phyloP scores from a whole-genome alignment of 192 early-diverging fungal genomes.

The Funneliformis mosseae region DNA sequence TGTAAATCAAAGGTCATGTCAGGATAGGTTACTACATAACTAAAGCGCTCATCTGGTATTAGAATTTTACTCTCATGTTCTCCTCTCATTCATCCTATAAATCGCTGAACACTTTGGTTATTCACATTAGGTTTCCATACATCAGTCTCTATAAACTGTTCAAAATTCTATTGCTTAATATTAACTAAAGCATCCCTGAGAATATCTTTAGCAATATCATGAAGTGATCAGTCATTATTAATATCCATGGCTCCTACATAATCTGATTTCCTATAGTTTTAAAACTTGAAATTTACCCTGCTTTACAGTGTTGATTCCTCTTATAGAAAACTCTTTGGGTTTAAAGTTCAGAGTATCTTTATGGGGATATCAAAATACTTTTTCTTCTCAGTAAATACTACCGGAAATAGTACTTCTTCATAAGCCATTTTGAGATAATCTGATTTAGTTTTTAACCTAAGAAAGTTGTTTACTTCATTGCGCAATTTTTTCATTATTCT shows the following conservation, averaged over 20 bases:
- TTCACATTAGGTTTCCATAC: neutral
- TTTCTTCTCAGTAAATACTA: conserved; percentile 8
- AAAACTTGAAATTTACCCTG: conserved; percentile 3
- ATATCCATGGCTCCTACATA: conserved; percentile 1
- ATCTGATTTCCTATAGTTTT: conserved; percentile 6
- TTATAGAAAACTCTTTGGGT: neutral
- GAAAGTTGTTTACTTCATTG: conserved; percentile 2
- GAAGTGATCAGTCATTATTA: no score
- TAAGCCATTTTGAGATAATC: no score
- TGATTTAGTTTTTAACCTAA: neutral
- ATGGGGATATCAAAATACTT: neutral
- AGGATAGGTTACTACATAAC: no score
- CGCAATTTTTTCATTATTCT: no score
- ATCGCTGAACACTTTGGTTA: no score
- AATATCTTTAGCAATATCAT: no score
- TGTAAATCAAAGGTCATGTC: no score
- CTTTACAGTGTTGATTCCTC: conserved; percentile 3
- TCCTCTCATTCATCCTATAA: no score
- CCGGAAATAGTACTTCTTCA: conserved; percentile 1
- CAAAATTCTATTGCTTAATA: no score
- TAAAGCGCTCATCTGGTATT: neutral
- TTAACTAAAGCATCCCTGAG: no score
- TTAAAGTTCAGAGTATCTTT: neutral
- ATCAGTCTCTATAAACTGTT: no score
- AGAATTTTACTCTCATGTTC: conserved; percentile 8